These are phyloP conservation scores for Penicillium turbatum DNA, from an alignment of 495 filamentous ascomycete species.

Conservation along the genomic window DNA sequence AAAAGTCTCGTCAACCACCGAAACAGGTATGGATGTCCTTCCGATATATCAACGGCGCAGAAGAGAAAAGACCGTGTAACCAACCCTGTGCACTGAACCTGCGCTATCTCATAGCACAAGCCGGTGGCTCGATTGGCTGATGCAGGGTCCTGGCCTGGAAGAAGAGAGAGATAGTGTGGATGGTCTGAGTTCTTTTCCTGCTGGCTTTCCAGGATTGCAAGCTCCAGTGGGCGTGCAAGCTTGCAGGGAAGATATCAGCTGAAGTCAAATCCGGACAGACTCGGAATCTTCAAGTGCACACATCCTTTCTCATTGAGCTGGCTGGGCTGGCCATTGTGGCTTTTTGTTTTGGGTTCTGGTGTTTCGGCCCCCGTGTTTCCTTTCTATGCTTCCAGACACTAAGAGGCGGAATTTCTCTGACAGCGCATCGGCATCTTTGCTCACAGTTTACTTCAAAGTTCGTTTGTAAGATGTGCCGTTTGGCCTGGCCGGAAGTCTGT, in stretches of 20 bases:
- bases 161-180: neutral
- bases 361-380: neutral
- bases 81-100: slow-evolving; percentile 1
- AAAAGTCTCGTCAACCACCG: neutral
- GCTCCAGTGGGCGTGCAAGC: slow-evolving; percentile 10
- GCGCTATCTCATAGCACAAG: neutral
- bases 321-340: slow-evolving; percentile 2
- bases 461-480: slow-evolving; percentile 22
- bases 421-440: slow-evolving; percentile 9
- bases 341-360: neutral
- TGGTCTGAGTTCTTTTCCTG: neutral
- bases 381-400: neutral
- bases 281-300: slow-evolving; percentile 6
- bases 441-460: neutral
- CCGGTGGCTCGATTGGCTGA: slow-evolving; percentile 15
- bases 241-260: slow-evolving; percentile 9
- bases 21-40: neutral
- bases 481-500: slow-evolving; percentile 19
- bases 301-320: neutral
- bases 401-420: slow-evolving; percentile 8
- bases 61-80: slow-evolving; percentile 18
- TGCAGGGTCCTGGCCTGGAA: slow-evolving; percentile 14
- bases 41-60: slow-evolving; percentile 17
- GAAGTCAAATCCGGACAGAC: slow-evolving; percentile 10
- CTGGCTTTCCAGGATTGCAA: neutral